phyloP scores from a whole-genome alignment of 805 yeast genomes.

The Soucietia sequanensis region DNA sequence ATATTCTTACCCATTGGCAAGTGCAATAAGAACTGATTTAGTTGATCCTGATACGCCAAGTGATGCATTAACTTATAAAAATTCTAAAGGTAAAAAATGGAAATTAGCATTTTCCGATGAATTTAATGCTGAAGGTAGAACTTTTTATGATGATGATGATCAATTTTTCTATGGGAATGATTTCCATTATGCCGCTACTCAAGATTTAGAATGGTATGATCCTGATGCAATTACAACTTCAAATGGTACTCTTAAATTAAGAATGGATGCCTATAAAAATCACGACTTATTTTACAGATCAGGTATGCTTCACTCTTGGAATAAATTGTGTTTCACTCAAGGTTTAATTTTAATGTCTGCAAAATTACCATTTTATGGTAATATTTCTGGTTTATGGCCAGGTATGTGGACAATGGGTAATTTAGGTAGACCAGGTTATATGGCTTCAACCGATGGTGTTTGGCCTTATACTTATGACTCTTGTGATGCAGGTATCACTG shows the following conservation, averaged over 20 bases:
- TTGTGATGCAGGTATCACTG: slow-evolving; percentile 41
- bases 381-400: slow-evolving; percentile 40
- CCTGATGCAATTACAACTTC: slow-evolving; percentile 43
- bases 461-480: slow-evolving; percentile 42
- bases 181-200: slow-evolving; percentile 40
- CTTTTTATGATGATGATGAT: slow-evolving; percentile 44
- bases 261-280: slow-evolving; percentile 40
- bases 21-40: slow-evolving; percentile 34
- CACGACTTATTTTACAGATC: slow-evolving; percentile 36
- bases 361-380: slow-evolving; percentile 35
- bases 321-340: slow-evolving; percentile 36
- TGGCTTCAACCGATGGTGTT: slow-evolving; percentile 37
- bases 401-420: slow-evolving; percentile 44
- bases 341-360: slow-evolving; percentile 34
- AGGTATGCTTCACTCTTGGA: slow-evolving; percentile 43
- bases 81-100: slow-evolving; percentile 21
- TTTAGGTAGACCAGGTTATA: slow-evolving; percentile 39
- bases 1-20: slow-evolving; percentile 34
- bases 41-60: slow-evolving; percentile 43
- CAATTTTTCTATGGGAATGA: slow-evolving; percentile 43
- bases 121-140: slow-evolving; percentile 43
- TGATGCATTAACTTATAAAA: slow-evolving; percentile 21
- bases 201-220: slow-evolving; percentile 45
- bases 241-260: slow-evolving; percentile 33
- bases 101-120: slow-evolving; percentile 40